Base-by-base conservation (phyloP, 2,329 filamentous ascomycete genomes). In the Zopfia rhizophila region DNA sequence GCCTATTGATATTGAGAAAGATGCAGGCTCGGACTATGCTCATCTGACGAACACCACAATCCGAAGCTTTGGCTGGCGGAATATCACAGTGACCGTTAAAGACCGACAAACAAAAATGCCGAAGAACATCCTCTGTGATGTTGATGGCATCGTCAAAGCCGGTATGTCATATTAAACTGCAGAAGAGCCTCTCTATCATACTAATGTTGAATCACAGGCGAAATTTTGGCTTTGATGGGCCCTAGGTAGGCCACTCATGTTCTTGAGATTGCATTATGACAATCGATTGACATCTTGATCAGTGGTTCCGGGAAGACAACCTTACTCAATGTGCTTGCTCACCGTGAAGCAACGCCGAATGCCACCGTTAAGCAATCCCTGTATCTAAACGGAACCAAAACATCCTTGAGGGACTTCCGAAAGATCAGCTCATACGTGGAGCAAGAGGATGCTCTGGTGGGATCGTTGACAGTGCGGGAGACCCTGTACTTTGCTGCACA, bases 371-470 rank as follows among this genome's bases (percentile, higher is more conserved):
- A 79, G 21, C 82, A 83, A 12, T 67, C 75, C 3, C 75, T 85
- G 11, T 77, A 82, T 43, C 78, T 90, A 55, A 91, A 94, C 68
- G 88, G 88, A 21, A 66, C 63, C 2, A 61, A 72, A 3, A 72
- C 84, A 3, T 78, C 83, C 1, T 70, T 76, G 6, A 67, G 76
- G 6, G 75, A 75, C 0, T 87, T 93, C 56, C 82, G 84, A 13
- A 78, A 82, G 35, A 78, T 93, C 37, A 87, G 83, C 42, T 84
- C 84, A 33, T 95, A 91, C 63, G 91, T 95, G 16, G 91, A 96
- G 74, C 91, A 96, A 69, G 90, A 95, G 55, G 91, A 96, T 75
- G 87, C 89, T 1, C 78, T 95, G 10, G 88, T 93, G 38, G 91
- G 90, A 4, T 87, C 87, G 0, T 76, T 95, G 54, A 95, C 90